Evolutionary conservation across 1,284 basidiomycete species (phyloP).

Genomic region (Heliocybe sulcata): DNA sequence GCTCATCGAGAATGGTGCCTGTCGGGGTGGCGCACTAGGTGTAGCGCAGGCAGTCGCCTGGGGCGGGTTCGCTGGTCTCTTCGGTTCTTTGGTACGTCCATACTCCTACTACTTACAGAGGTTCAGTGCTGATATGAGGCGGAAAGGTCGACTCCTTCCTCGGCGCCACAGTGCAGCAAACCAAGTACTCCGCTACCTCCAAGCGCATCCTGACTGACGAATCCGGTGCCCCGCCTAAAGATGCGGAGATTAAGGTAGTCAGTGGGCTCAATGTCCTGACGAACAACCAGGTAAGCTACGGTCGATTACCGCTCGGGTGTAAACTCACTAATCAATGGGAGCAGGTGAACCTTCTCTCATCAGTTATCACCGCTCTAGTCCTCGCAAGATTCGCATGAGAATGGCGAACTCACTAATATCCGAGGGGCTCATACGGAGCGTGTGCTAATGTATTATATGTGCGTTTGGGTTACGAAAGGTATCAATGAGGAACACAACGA

Average conservation of each 20-base stretch:
- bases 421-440: too few relatives aligned
- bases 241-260: conserved; percentile 43
- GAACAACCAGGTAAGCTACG: conserved; percentile 83
- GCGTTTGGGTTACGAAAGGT: too few relatives aligned
- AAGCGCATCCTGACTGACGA: conserved; percentile 67
- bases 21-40: conserved; percentile 27
- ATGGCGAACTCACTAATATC: too few relatives aligned
- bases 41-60: conserved; percentile 42
- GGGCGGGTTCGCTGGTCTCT: conserved; percentile 59
- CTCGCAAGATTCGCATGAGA: conserved; percentile 24
- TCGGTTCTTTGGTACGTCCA: conserved; percentile 66
- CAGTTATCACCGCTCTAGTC: conserved; percentile 28
- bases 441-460: too few relatives aligned
- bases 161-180: conserved; percentile 84
- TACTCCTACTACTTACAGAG: not conserved
- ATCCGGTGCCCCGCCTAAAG: conserved; percentile 18
- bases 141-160: conserved; percentile 74
- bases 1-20: conserved; percentile 51
- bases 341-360: conserved; percentile 42
- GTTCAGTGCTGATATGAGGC: conserved; percentile 4
- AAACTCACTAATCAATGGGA: too few relatives aligned
- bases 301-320: too few relatives aligned
- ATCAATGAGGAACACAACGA: too few relatives aligned
- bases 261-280: conserved; percentile 69
- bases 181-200: conserved; percentile 60